These are phyloP conservation scores for Apiospora pterosperma DNA, from an alignment of 2,329 filamentous ascomycete species.

Conservation along the genomic window DNA sequence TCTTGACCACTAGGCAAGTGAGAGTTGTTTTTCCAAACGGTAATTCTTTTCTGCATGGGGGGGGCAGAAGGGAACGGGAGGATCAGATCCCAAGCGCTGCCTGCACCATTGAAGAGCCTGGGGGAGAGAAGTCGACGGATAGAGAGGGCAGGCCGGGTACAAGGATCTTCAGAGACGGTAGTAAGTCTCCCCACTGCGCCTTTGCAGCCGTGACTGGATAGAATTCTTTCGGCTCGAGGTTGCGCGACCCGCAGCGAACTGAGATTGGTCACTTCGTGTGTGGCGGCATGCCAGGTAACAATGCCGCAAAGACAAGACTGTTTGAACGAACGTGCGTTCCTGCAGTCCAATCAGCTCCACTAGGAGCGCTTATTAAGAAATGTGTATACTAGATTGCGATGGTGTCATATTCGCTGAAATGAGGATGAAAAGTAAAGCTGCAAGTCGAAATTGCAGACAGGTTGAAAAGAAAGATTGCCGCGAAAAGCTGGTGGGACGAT, in stretches of 20 bases:
- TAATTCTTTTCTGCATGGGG: background rate
- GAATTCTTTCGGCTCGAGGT: constrained; percentile 2
- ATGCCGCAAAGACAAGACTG: background rate
- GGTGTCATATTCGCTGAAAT: background rate
- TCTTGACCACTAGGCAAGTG: background rate
- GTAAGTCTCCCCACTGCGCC: background rate
- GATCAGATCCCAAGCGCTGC: background rate
- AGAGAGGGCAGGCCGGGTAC: background rate
- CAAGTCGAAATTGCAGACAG: background rate
- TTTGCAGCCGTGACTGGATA: background rate
- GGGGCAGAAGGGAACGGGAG: background rate
- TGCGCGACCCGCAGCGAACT: background rate
- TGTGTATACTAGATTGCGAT: background rate
- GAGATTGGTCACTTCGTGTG: background rate
- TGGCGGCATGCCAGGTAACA: background rate
- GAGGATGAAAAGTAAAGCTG: background rate
- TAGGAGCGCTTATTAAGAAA: background rate
- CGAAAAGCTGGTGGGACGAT: background rate
- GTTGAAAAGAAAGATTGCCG: background rate
- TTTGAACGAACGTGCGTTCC: background rate
- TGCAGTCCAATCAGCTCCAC: background rate
- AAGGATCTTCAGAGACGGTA: background rate
- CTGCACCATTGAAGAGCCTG: background rate
- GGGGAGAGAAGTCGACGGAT: background rate
- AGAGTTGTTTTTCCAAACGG: background rate